These are phyloP conservation scores for Vaccinium myrtillus DNA, from an alignment of 148 eudicot species.

Conservation along the genomic window DNA sequence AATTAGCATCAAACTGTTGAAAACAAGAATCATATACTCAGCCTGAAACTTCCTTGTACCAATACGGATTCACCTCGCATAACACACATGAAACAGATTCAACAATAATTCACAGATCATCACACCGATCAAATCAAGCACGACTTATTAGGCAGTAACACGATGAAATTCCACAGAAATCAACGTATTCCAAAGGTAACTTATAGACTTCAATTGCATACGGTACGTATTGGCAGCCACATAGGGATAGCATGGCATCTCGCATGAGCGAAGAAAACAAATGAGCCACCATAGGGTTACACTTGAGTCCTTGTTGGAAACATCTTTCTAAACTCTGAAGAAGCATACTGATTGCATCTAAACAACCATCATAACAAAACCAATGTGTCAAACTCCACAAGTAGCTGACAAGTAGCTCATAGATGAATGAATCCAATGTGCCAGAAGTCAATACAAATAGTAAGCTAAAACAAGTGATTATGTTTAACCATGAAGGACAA, in stretches of 20 bases:
- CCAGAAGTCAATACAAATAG: not conserved
- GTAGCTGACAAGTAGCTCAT: too few relatives aligned
- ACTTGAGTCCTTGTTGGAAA: not conserved
- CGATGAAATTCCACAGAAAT: too few relatives aligned
- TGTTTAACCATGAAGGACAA: not conserved
- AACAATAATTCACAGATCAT: not conserved
- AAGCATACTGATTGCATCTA: not conserved
- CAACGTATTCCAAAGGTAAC: too few relatives aligned
- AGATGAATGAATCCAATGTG: too few relatives aligned
- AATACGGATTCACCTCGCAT: not conserved
- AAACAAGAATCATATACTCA: not conserved
- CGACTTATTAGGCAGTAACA: too few relatives aligned
- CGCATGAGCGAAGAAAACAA: not conserved
- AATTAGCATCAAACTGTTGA: not conserved
- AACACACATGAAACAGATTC: not conserved
- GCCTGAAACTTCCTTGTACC: not conserved
- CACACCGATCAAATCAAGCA: not conserved
- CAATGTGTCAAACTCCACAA: not conserved
- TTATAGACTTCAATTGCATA: not conserved
- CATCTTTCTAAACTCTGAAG: not conserved
- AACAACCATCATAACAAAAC: not conserved
- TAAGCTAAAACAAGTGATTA: not conserved
- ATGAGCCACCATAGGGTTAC: not conserved
- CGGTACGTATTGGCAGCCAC: not conserved
- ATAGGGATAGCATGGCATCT: not conserved